Evolutionary conservation across 2,329 filamentous ascomycete genomes (phyloP).

Genomic region (Achaetomium macrosporum): DNA sequence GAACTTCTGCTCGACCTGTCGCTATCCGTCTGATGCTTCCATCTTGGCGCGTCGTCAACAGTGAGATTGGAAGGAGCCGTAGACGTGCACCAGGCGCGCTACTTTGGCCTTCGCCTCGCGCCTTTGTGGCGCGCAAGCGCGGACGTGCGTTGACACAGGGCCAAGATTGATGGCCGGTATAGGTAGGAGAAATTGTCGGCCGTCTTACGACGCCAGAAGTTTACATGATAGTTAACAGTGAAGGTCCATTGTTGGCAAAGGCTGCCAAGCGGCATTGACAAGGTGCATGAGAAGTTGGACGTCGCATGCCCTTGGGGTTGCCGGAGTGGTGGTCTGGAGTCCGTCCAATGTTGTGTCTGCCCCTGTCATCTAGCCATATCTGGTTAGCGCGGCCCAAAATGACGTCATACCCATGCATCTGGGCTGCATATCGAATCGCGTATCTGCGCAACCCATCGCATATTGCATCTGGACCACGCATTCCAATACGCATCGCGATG

Average conservation of each 20-base stretch:
- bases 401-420: too few species aligned
- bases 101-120: background rate
- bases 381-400: too few species aligned
- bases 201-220: background rate
- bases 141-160: background rate
- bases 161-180: background rate
- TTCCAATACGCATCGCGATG: too few species aligned
- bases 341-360: too few species aligned
- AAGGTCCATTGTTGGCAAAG: background rate
- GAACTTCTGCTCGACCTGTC: slow-evolving; percentile 2
- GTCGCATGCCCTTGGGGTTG: background rate
- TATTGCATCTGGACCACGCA: too few species aligned
- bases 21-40: slow-evolving; percentile 1
- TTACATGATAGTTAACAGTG: background rate
- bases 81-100: background rate
- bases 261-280: background rate
- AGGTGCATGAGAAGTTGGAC: background rate
- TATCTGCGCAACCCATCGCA: too few species aligned
- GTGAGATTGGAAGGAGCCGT: background rate
- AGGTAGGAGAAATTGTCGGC: background rate
- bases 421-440: too few species aligned
- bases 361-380: too few species aligned
- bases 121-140: background rate
- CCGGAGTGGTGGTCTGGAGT: too few species aligned
- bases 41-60: slow-evolving; percentile 1